These are phyloP conservation scores for Blumeriella jaapii DNA, from an alignment of 2,329 filamentous ascomycete species.

Conservation along the genomic window DNA sequence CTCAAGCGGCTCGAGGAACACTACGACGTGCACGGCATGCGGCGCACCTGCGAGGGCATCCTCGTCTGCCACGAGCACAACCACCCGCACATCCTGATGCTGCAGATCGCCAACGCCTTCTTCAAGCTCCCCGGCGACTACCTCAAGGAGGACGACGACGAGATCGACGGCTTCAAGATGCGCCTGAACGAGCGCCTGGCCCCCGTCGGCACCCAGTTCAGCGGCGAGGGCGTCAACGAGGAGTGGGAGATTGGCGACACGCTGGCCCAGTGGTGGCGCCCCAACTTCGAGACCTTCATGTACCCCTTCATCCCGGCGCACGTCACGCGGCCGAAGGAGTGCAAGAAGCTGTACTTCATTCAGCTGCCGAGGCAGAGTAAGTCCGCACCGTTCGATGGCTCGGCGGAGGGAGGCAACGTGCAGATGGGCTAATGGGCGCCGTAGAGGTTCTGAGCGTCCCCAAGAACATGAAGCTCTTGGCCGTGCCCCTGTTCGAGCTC, in stretches of 20 bases:
- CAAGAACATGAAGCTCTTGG: slow-evolving; percentile 99
- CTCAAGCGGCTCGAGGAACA: slow-evolving; percentile 94
- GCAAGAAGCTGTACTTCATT: slow-evolving; percentile 98
- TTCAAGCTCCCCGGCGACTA: slow-evolving; percentile 99
- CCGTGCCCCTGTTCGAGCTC: slow-evolving; percentile 91
- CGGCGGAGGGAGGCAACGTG: not conserved
- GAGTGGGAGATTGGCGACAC: slow-evolving; percentile 95
- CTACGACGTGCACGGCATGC: slow-evolving; percentile 86
- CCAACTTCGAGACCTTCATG: slow-evolving; percentile 99
- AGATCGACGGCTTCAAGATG: slow-evolving; percentile 88
- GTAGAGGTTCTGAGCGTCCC: slow-evolving; percentile 88
- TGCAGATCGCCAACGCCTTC: slow-evolving; percentile 98
- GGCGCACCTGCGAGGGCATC: slow-evolving; percentile 91
- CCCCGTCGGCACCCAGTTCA: slow-evolving; percentile 71
- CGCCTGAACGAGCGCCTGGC: slow-evolving; percentile 88
- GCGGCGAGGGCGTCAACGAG: slow-evolving; percentile 77
- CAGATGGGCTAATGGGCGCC: slow-evolving; percentile 8
- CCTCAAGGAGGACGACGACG: slow-evolving; percentile 76
- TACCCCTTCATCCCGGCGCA: slow-evolving; percentile 96
- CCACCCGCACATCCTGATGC: slow-evolving; percentile 96
- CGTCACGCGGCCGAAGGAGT: slow-evolving; percentile 93
- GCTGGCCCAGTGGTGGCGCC: slow-evolving; percentile 95
- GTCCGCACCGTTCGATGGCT: slow-evolving; percentile 19
- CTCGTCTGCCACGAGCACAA: slow-evolving; percentile 98
- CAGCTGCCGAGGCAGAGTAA: slow-evolving; percentile 83